Base-by-base conservation (phyloP, 345 rosid species). In the Ceriops zippeliana region DNA sequence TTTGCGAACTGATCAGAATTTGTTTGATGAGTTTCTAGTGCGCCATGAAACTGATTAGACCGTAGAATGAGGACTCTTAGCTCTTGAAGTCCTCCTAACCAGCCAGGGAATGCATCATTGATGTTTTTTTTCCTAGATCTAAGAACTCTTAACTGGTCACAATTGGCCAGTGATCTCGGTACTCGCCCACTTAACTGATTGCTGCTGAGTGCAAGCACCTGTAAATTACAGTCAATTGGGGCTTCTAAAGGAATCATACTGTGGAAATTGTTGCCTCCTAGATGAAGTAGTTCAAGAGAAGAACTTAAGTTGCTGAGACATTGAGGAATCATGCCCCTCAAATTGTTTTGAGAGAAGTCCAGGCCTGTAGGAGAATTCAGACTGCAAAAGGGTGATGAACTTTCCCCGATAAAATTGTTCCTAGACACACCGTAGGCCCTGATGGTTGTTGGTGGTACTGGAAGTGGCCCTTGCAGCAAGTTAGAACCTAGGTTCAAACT, bases 281-380 rank as follows among this genome's bases (percentile, higher is more conserved):
- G 71, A 59, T 73, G 30, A 34, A 8, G 65, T 20, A 0, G 16
- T 32, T 22, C 21, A 6, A 73, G 51, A 30, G 8, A 17, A 1
- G 20, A 32, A 67, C 54, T 60, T 3, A 73, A 47, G 5, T 62
- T 62, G 27, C 47, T 8, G 5, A 76, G 58, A 66, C 81, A 82
- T 22, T 5, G 34, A 2, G 83, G 79, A 58, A 79, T 24, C 11
- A 37, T 53, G 21, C 81, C 79, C 7, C 1, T 74, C 47, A 82
- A 66, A 58, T 79, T 74, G 68, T 76, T 82, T 54, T 67, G 10
- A 5, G 80, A 73, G 46, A 78, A 8, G 60, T 57, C 80, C 38
- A 79, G 80, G 47, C 19, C 11, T 0, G 24, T 0, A 34, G 75
- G 71, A 15, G 1, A 4, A 37, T 2, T 28, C 46, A 63, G 9